Percentiles rank a stretch among this genome's conserved stretches.
These are phyloP conservation scores for Rhizoclosmatium sp. DNA, from an alignment of 192 early-diverging fungal genomes.

Conservation along the genomic window DNA sequence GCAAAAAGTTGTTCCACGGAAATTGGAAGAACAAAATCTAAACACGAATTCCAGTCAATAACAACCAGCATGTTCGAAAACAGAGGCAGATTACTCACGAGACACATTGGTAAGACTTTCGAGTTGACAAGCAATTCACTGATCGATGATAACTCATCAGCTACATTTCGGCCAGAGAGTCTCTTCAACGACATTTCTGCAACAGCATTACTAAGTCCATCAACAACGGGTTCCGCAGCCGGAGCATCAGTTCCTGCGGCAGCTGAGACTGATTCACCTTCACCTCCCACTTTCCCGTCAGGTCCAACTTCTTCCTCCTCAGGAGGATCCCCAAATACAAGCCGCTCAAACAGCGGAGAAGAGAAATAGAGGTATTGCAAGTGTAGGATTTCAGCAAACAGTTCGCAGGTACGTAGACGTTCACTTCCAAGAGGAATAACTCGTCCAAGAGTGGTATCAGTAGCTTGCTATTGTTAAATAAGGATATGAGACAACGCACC, in stretches of 20 bases:
- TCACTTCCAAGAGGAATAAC: slow-evolving; percentile 91
- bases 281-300: not conserved
- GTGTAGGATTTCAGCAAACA: slow-evolving; percentile 97
- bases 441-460: slow-evolving; percentile 82
- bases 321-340: slow-evolving; percentile 42
- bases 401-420: slow-evolving; percentile 93
- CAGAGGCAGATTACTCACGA: slow-evolving; percentile 42
- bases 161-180: slow-evolving; percentile 41
- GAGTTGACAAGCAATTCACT: slow-evolving; percentile 58
- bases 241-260: not conserved
- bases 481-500: not conserved
- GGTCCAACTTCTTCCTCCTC: slow-evolving; percentile 26
- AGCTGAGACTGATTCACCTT: not conserved
- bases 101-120: slow-evolving; percentile 60
- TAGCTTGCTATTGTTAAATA: slow-evolving; percentile 48
- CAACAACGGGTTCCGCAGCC: not conserved
- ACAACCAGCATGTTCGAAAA: slow-evolving; percentile 2
- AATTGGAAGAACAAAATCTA: slow-evolving; percentile 90
- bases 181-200: slow-evolving; percentile 27
- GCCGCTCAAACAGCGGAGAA: slow-evolving; percentile 63
- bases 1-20: slow-evolving; percentile 98
- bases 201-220: not conserved
- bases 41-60: not conserved
- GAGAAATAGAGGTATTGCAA: slow-evolving; percentile 71
- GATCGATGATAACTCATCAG: slow-evolving; percentile 61